Percentiles rank a stretch among this genome's conserved stretches.
Evolutionary conservation across 164 flowering plant genomes (phyloP).

Genomic region (Magnolia kwangsiensis): DNA sequence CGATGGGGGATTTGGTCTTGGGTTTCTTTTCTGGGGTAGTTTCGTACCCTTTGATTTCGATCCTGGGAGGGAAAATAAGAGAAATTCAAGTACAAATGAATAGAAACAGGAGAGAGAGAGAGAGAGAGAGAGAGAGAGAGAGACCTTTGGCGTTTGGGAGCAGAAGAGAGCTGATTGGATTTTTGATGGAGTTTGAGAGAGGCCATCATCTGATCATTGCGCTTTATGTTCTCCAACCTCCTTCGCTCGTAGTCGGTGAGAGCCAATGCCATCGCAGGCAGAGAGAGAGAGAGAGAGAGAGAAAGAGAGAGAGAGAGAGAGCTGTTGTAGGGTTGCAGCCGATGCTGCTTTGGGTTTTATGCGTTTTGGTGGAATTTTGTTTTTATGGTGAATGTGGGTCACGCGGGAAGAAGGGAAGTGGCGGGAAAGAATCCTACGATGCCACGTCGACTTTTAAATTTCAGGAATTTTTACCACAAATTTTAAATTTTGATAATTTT

Average conservation of each 20-base stretch:
- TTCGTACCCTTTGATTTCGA: conserved; percentile 41
- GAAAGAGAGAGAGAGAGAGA: conserved; percentile 1
- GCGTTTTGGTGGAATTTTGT: neutral
- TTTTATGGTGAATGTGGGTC: neutral
- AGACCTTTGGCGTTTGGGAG: conserved; percentile 50
- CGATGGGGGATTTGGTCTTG: conserved; percentile 38
- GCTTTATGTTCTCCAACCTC: conserved; percentile 69
- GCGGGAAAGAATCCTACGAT: neutral
- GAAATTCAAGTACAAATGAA: neutral
- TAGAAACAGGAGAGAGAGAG: neutral
- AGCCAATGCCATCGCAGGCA: conserved; percentile 37
- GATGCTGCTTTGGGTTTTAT: neutral
- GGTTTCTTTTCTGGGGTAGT: conserved; percentile 39
- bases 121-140: conserved; percentile 11
- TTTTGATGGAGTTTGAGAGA: conserved; percentile 55
- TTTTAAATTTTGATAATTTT: no score
- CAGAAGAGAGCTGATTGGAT: conserved; percentile 34
- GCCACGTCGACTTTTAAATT: neutral
- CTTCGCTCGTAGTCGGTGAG: conserved; percentile 73
- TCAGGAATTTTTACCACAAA: no score
- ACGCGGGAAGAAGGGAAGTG: neutral
- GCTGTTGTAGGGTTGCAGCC: neutral
- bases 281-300: conserved; percentile 11
- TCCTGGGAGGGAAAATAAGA: conserved; percentile 27
- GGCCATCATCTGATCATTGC: conserved; percentile 59